Evolutionary conservation across 345 rosid species (phyloP).

Genomic region (Eucalyptus marginata): DNA sequence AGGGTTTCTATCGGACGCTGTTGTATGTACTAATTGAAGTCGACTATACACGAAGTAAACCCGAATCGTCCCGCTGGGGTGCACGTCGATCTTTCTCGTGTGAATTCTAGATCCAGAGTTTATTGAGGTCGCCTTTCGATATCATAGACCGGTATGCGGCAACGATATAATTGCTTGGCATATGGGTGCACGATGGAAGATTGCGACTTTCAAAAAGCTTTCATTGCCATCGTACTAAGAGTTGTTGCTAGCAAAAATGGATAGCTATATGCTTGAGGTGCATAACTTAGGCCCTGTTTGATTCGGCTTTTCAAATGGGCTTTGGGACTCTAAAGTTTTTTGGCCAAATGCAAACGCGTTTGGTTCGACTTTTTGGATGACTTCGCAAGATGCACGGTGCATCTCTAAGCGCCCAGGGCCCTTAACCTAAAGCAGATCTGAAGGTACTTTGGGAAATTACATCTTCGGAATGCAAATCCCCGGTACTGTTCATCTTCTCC

Average conservation of each 20-base stretch:
- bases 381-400: no score
- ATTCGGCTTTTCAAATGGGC: no score
- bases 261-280: neutral
- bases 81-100: fast-evolving
- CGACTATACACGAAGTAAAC: neutral
- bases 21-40: neutral
- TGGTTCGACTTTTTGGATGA: no score
- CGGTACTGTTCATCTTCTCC: no score
- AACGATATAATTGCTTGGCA: neutral
- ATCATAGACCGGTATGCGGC: neutral
- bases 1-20: neutral
- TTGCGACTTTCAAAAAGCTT: neutral
- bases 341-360: no score
- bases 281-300: no score
- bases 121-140: neutral
- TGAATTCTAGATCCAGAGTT: neutral
- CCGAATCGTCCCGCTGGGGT: neutral
- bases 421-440: no score
- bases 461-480: no score
- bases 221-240: neutral
- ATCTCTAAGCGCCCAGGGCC: no score
- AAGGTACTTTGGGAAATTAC: no score
- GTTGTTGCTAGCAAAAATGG: neutral
- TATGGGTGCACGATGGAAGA: no score
- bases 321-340: no score